Conservation (phyloP, 1,284 basidiomycete species). For the Apiotrichum sp. region DNA sequence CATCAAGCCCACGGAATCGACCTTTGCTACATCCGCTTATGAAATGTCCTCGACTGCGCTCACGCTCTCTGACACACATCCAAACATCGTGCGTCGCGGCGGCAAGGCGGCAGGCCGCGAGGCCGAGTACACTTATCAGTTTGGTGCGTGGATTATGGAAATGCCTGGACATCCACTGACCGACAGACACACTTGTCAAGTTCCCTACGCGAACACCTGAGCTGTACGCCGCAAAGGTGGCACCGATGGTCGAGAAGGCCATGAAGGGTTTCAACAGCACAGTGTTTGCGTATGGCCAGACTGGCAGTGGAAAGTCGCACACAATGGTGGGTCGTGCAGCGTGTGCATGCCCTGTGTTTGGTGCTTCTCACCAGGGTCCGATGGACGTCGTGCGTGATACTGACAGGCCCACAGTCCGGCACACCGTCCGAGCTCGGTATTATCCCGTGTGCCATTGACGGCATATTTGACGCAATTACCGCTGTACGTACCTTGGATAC, state of each 20-base stretch:
- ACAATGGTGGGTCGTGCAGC: constrained; percentile 37
- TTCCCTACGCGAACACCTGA: constrained; percentile 43
- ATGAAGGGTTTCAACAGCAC: constrained; percentile 56
- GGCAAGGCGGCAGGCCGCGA: constrained; percentile 42
- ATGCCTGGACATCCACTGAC: constrained; percentile 23
- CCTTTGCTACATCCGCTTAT: constrained; percentile 36
- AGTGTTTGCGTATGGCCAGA: constrained; percentile 50
- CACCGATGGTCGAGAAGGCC: constrained; percentile 51
- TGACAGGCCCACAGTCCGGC: constrained; percentile 39
- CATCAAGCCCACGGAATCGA: constrained; percentile 38
- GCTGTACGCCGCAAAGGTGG: constrained; percentile 50
- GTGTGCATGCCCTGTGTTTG: not conserved
- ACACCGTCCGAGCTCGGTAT: constrained; percentile 51
- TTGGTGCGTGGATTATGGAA: constrained; percentile 24
- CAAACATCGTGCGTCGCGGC: constrained; percentile 43
- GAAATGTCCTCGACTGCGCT: constrained; percentile 35
- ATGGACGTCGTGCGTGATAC: not conserved
- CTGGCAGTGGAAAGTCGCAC: constrained; percentile 50
- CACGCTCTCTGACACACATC: constrained; percentile 39
- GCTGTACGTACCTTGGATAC: constrained; percentile 25
- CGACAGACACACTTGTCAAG: constrained; percentile 45
- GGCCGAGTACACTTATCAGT: constrained; percentile 42
- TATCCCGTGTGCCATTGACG: constrained; percentile 53
- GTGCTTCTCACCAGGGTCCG: not conserved
- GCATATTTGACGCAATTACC: constrained; percentile 52